phyloP scores from a whole-genome alignment of 2,329 filamentous ascomycete genomes.

The Alternaria ventricosa region DNA sequence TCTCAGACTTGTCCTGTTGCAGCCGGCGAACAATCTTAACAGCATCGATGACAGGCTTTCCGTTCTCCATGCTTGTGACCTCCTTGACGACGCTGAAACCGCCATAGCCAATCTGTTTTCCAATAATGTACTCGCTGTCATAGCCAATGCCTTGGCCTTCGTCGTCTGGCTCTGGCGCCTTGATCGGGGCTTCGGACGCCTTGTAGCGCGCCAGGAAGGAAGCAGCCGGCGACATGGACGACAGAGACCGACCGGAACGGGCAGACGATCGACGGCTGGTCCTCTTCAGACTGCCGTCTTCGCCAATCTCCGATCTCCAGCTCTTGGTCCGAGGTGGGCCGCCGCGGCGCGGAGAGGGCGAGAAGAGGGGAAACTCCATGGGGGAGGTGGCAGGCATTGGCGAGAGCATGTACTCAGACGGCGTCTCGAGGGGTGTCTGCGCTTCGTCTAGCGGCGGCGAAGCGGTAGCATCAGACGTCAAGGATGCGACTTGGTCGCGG shows the following conservation, averaged over 20 bases:
- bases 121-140: conserved; percentile 68
- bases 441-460: conserved; percentile 49
- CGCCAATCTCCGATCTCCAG: conserved; percentile 41
- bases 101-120: conserved; percentile 69
- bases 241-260: conserved; percentile 55
- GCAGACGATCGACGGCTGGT: conserved; percentile 52
- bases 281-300: conserved; percentile 44
- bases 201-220: conserved; percentile 64
- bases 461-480: conserved; percentile 52
- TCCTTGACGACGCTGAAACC: conserved; percentile 73
- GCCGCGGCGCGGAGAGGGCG: conserved; percentile 31
- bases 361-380: conserved; percentile 42
- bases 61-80: conserved; percentile 66
- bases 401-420: conserved; percentile 44
- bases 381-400: conserved; percentile 45
- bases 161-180: conserved; percentile 63
- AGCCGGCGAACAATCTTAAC: conserved; percentile 73
- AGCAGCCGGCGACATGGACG: conserved; percentile 64
- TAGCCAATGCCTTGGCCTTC: conserved; percentile 71
- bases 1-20: conserved; percentile 61
- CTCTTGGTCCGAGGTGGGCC: conserved; percentile 41
- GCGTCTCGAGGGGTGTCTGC: conserved; percentile 46
- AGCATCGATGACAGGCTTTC: conserved; percentile 62
- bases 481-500: conserved; percentile 48
- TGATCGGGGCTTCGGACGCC: conserved; percentile 43